Conservation (phyloP, 441 rosid genomes). For the Erodium chrysanthum region DNA sequence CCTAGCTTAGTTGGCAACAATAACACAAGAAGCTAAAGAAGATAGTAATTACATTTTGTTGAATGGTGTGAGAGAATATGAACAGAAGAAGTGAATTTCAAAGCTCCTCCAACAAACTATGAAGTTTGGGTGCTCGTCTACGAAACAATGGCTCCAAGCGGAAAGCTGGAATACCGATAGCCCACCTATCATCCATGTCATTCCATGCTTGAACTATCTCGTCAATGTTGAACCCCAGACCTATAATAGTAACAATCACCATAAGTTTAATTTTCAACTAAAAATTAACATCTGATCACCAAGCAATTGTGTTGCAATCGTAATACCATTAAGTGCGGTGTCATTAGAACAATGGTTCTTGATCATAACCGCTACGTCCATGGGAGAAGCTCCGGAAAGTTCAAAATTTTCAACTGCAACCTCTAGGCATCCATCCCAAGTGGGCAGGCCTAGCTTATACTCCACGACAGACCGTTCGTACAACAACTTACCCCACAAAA, state of each 20-base stretch:
- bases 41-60: not conserved
- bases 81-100: not conserved
- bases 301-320: not conserved
- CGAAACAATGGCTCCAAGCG: conserved; percentile 43
- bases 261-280: conserved; percentile 16
- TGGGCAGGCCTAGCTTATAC: conserved; percentile 64
- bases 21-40: not conserved
- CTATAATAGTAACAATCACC: not conserved
- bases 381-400: conserved; percentile 87
- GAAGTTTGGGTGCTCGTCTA: conserved; percentile 29
- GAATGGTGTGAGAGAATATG: no score
- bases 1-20: not conserved
- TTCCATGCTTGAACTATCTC: conserved; percentile 49
- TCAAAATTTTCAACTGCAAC: conserved; percentile 88
- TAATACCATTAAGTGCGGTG: conserved; percentile 67
- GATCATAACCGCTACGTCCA: conserved; percentile 84
- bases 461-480: conserved; percentile 87
- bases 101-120: not conserved
- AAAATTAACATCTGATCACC: conserved; percentile 25
- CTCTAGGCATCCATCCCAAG: conserved; percentile 91
- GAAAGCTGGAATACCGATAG: conserved; percentile 35
- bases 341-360: conserved; percentile 84
- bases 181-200: conserved; percentile 44
- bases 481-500: conserved; percentile 84
- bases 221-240: conserved; percentile 23